A percentile compares a stretch with the other conserved stretches of the same genome.
Conservation (phyloP, 2,329 filamentous ascomycete genomes). For the Aspergillus glaucus region DNA sequence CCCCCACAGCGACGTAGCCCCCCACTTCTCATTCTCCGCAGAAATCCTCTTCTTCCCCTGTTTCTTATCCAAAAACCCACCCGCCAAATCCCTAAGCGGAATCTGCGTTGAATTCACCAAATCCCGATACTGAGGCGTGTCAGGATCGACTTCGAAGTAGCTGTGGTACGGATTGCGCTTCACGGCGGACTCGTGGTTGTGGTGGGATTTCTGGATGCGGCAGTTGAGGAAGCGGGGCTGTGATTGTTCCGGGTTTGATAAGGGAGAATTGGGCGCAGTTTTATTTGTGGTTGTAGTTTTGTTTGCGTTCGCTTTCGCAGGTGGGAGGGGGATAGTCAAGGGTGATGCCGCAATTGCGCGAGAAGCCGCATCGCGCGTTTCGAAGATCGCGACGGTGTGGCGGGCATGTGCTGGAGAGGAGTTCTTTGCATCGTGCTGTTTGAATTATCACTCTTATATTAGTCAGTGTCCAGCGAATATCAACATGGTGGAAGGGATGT, state of each 20-base stretch:
- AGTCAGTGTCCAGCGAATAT: not conserved
- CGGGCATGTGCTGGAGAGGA: constrained; percentile 12
- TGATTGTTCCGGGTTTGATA: not conserved
- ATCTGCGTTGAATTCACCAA: constrained; percentile 18
- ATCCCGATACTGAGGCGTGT: constrained; percentile 22
- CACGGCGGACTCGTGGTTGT: constrained; percentile 24
- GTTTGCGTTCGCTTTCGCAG: not conserved
- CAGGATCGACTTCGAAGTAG: constrained; percentile 17
- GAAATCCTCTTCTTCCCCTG: constrained; percentile 14
- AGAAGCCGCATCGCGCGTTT: constrained; percentile 27
- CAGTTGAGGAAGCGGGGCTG: constrained; percentile 14
- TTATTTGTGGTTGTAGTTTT: not conserved
- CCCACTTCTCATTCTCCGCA: constrained; percentile 16
- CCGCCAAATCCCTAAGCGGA: constrained; percentile 25
- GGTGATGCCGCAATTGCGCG: constrained; percentile 29
- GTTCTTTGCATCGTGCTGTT: constrained; percentile 27
- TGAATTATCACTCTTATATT: not conserved
- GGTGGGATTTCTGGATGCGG: constrained; percentile 19
- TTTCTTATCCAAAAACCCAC: constrained; percentile 26
- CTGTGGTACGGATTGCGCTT: constrained; percentile 28
- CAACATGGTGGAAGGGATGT: not conserved
- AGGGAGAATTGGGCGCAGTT: not conserved
- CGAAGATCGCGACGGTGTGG: constrained; percentile 31
- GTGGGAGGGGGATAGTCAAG: constrained; percentile 16
- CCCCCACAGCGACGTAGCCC: constrained; percentile 20